phyloP scores from a whole-genome alignment of 2,329 filamentous ascomycete genomes.

The Tolypocladium ophioglossoides region DNA sequence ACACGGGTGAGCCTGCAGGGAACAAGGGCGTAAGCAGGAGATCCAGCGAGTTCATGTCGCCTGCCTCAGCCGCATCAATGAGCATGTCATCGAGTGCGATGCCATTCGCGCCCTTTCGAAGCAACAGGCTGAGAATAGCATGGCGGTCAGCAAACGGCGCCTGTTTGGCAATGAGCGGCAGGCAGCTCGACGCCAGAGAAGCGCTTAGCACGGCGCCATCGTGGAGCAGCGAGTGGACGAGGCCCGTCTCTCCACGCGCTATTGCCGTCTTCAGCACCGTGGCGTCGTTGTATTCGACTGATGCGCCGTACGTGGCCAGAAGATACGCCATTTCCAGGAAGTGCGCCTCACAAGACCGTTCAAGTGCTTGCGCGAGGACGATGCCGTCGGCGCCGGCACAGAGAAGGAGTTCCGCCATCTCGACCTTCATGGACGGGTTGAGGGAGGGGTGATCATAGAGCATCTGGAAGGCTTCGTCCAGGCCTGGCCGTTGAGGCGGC shows the following conservation, averaged over 20 bases:
- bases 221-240: conserved; percentile 36
- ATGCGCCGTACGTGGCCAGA: conserved; percentile 42
- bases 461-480: conserved; percentile 40
- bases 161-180: conserved; percentile 37
- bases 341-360: conserved; percentile 35
- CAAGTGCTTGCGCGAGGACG: conserved; percentile 34
- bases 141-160: conserved; percentile 33
- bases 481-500: conserved; percentile 35
- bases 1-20: conserved; percentile 13
- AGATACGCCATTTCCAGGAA: conserved; percentile 44
- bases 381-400: conserved; percentile 48
- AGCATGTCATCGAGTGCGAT: conserved; percentile 36
- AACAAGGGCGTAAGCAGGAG: conserved; percentile 40
- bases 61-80: conserved; percentile 36
- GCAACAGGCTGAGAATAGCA: conserved; percentile 31
- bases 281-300: conserved; percentile 42
- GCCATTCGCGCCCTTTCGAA: conserved; percentile 41
- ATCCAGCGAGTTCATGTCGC: conserved; percentile 35
- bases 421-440: conserved; percentile 36
- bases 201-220: conserved; percentile 32
- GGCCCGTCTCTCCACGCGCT: conserved; percentile 28
- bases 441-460: conserved; percentile 36
- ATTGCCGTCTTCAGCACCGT: conserved; percentile 38
- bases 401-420: conserved; percentile 43
- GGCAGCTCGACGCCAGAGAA: conserved; percentile 36